A percentile compares a stretch with the other conserved stretches of the same genome.
These are phyloP conservation scores for Magnolia kwangsiensis DNA, from an alignment of 164 flowering plant species.

Conservation along the genomic window DNA sequence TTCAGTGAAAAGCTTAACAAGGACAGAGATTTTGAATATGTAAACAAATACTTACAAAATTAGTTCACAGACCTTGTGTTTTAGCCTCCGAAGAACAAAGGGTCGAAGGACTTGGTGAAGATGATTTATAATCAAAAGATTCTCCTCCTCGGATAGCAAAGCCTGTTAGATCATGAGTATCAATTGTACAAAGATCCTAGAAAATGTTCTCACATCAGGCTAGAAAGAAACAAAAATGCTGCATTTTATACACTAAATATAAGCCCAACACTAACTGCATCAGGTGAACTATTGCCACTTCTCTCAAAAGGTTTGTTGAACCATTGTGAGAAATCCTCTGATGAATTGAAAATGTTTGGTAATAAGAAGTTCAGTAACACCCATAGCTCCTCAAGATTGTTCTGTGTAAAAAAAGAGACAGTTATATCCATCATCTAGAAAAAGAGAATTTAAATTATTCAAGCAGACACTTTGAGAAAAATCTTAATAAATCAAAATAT, in stretches of 20 bases:
- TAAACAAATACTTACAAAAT: too few relatives aligned
- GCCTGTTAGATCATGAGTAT: conserved; percentile 44
- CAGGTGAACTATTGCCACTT: conserved; percentile 78
- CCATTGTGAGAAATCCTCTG: conserved; percentile 99
- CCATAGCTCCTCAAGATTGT: conserved; percentile 98
- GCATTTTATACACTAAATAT: not conserved
- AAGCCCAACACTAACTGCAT: conserved; percentile 56
- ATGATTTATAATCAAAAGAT: conserved; percentile 94
- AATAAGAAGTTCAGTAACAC: conserved; percentile 94
- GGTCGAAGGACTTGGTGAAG: conserved; percentile 99
- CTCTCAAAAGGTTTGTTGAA: conserved; percentile 99
- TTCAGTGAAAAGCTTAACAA: too few relatives aligned
- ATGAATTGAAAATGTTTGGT: conserved; percentile 95
- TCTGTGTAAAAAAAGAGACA: conserved; percentile 36
- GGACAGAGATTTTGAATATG: too few relatives aligned
- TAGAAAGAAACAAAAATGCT: not conserved
- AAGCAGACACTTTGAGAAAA: not conserved
- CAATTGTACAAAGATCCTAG: not conserved
- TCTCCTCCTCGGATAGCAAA: conserved; percentile 94
- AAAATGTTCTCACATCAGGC: not conserved
- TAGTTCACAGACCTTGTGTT: conserved; percentile 76
- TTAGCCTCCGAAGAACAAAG: conserved; percentile 94
- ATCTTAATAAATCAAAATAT: not conserved
- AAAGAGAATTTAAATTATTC: not conserved
- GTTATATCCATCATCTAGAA: not conserved